Evolutionary conservation across 345 rosid species (phyloP), one percentile per base, ranked within the genome.

Genomic region (Cardamine resedifolia): DNA sequence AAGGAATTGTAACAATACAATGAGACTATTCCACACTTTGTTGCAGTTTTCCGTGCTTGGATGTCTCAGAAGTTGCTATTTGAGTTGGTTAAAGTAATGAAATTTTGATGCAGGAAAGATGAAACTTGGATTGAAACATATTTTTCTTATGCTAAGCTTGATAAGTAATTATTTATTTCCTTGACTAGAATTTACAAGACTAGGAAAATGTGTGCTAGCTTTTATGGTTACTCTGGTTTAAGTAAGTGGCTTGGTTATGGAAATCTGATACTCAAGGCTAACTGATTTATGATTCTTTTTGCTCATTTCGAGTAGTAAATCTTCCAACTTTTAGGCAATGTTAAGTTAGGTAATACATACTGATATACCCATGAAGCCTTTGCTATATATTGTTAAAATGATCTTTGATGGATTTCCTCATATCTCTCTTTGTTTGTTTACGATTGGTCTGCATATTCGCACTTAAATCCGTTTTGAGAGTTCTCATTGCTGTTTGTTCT

Each of bases 401-500:
- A 19, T 39, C 57, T 47, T 10, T 50, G 26, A 6, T 58, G 6
- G 5, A 34, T 51, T 10, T 1, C 39, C 11, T 50, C 19, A 1
- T 43, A 0, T 15, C 19, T 15, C 5, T 14, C 14, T 41, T 61
- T 10, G 21, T 11, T 19, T 51, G 52, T 27, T 53, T 61, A 36
- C 43, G 60, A 14, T 3, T 60, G 16, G 45, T 10, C 24, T 69
- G 70, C 6, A 23, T 10, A 10, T 43, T 15, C 15, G 0, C 41
- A 27, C 43, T 14, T 38, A 2, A 23, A 2, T 51, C 3, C 3
- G 0, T 47, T 7, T 8, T 19, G 27, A 44, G 11, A 23, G 44
- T 4, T 63, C 55, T 55, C 9, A 36, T 70, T 38, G 19, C 24
- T 58, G 23, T 20, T 31, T 55, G 55, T 59, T 79, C 20, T 59